Evolutionary conservation across 2,329 filamentous ascomycete genomes (phyloP).

Genomic region (Penicillium sp.): DNA sequence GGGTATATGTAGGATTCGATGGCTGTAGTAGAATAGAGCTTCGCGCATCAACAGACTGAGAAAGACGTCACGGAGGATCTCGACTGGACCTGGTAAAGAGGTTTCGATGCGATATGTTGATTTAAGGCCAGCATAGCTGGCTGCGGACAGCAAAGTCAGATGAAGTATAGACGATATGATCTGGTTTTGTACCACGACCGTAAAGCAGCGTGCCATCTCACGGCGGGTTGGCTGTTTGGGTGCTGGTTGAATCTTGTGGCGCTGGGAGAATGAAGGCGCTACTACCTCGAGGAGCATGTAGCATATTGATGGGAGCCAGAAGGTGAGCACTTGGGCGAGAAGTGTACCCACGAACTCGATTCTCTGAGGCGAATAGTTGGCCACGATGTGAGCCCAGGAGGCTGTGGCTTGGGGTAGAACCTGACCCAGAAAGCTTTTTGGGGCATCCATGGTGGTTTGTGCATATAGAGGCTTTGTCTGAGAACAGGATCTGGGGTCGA

Average conservation of each 20-base stretch:
- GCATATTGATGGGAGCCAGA: constrained; percentile 32
- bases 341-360: constrained; percentile 33
- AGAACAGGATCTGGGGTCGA: not conserved
- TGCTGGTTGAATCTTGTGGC: constrained; percentile 57
- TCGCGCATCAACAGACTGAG: constrained; percentile 50
- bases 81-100: constrained; percentile 37
- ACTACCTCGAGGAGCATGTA: constrained; percentile 48
- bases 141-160: constrained; percentile 20
- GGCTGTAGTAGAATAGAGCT: constrained; percentile 56
- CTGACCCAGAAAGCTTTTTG: not conserved
- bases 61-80: constrained; percentile 45
- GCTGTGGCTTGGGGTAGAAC: constrained; percentile 9
- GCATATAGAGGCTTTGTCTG: not conserved
- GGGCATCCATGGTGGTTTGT: constrained; percentile 1
- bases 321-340: constrained; percentile 24
- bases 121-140: constrained; percentile 11
- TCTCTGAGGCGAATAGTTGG: constrained; percentile 19
- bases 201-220: constrained; percentile 49
- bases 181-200: constrained; percentile 52
- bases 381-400: constrained; percentile 20
- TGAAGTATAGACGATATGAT: constrained; percentile 43
- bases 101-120: constrained; percentile 43
- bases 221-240: constrained; percentile 50
- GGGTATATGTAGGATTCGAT: constrained; percentile 55
- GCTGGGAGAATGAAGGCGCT: constrained; percentile 50